A percentile compares a stretch with the other conserved stretches of the same genome.
Conservation (phyloP, 108 stramenopile species). For the Aureococcus anophagefferens region DNA sequence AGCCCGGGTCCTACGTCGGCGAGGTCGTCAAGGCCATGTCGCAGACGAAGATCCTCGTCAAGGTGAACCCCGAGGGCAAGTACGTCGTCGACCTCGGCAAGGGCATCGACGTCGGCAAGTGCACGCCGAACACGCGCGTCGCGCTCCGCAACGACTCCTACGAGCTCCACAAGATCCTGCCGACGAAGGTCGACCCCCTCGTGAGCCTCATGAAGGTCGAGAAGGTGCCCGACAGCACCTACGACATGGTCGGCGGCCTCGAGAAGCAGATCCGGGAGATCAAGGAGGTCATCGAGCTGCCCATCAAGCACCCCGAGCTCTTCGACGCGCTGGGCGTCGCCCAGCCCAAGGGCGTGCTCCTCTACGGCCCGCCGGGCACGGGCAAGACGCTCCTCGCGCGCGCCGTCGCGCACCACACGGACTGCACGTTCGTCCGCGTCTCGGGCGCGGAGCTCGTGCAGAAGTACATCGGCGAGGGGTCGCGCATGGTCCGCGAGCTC, state of each 20-base stretch:
- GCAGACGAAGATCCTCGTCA: slow-evolving; percentile 91
- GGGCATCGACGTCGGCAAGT: slow-evolving; percentile 89
- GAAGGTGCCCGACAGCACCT: slow-evolving; percentile 98
- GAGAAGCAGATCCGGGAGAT: slow-evolving; percentile 99
- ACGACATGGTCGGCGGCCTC: slow-evolving; percentile 99
- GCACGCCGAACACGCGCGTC: slow-evolving; percentile 94
- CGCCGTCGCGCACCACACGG: slow-evolving; percentile 98
- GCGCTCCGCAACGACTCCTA: slow-evolving; percentile 97
- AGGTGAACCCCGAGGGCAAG: slow-evolving; percentile 98
- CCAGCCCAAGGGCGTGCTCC: slow-evolving; percentile 93
- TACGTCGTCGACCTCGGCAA: slow-evolving; percentile 96
- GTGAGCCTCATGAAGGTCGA: slow-evolving; percentile 99
- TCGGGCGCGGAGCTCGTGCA: slow-evolving; percentile 97
- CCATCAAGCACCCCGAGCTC: slow-evolving; percentile 99
- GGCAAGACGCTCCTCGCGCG: slow-evolving; percentile 99
- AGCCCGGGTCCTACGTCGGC: slow-evolving; percentile 95
- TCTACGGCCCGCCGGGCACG: slow-evolving; percentile 98
- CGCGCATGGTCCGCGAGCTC: slow-evolving; percentile 97
- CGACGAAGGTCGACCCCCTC: slow-evolving; percentile 97
- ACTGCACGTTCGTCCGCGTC: slow-evolving; percentile 99
- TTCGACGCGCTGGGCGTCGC: slow-evolving; percentile 96
- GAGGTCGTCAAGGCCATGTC: slow-evolving; percentile 99
- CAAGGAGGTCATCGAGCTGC: slow-evolving; percentile 99
- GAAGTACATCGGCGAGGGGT: slow-evolving; percentile 99
- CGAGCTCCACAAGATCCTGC: slow-evolving; percentile 94